These are phyloP conservation scores for Picochlorum sp. DNA, from an alignment of 139 green algal genomes.

Conservation along the genomic window DNA sequence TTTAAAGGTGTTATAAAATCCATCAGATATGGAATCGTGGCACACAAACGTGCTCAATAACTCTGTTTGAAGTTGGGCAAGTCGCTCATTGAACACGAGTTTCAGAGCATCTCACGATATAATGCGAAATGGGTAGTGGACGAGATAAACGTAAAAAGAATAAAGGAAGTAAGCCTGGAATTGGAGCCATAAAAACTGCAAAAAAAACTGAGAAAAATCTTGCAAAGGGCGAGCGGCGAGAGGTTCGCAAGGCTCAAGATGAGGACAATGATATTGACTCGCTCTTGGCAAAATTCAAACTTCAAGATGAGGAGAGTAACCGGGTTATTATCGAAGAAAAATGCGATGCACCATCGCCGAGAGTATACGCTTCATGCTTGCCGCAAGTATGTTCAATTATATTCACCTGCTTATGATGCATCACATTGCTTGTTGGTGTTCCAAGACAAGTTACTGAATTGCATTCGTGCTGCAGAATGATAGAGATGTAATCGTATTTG, in stretches of 20 bases:
- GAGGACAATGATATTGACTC: conserved; percentile 34
- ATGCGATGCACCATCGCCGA: conserved; percentile 52
- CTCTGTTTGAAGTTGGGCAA: too few relatives aligned
- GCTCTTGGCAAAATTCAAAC: conserved; percentile 53
- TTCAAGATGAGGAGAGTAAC: conserved; percentile 43
- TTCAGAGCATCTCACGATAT: neutral
- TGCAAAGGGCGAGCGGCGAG: conserved; percentile 29
- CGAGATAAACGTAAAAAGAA: conserved; percentile 82
- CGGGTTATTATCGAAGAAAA: conserved; percentile 41
- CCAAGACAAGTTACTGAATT: too few relatives aligned
- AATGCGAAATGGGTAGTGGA: conserved; percentile 54
- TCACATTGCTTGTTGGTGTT: conserved; percentile 25
- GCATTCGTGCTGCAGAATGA: conserved; percentile 30
- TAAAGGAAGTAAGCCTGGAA: conserved; percentile 56
- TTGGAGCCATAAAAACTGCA: conserved; percentile 70
- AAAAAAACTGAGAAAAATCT: conserved; percentile 71
- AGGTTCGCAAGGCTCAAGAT: conserved; percentile 6
- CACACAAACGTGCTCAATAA: too few relatives aligned
- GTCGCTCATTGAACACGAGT: too few relatives aligned
- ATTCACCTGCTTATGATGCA: conserved; percentile 40
- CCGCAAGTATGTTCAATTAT: too few relatives aligned
- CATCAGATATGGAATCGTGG: too few relatives aligned
- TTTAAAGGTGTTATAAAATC: too few relatives aligned
- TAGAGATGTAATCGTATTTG: conserved; percentile 75
- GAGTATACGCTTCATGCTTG: conserved; percentile 72